Evolutionary conservation across 345 rosid species (phyloP).

Genomic region (Gossypioides kirkii): DNA sequence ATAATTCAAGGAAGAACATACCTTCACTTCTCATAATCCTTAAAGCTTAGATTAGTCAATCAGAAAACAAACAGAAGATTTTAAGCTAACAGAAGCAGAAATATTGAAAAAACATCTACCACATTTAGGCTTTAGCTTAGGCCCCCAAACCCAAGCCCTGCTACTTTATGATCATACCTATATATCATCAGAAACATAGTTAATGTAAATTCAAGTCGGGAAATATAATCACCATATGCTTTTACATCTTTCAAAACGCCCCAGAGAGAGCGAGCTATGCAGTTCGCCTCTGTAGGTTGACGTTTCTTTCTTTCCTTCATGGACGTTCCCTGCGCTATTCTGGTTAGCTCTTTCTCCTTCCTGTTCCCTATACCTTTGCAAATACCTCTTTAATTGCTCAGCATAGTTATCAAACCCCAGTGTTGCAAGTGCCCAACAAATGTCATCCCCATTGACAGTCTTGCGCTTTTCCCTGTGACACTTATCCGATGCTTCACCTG

Average conservation of each 20-base stretch:
- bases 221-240: slow-evolving; percentile 6
- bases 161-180: neutral
- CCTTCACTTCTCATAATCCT: slow-evolving; percentile 3
- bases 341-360: slow-evolving; percentile 56
- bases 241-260: slow-evolving; percentile 8
- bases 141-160: neutral
- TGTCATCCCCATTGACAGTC: slow-evolving; percentile 62
- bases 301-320: slow-evolving; percentile 2
- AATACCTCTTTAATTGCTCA: slow-evolving; percentile 46
- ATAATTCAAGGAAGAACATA: neutral
- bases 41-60: neutral
- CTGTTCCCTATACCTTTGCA: slow-evolving; percentile 40
- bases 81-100: slow-evolving; percentile 3
- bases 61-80: neutral
- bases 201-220: slow-evolving; percentile 2
- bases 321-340: slow-evolving; percentile 19
- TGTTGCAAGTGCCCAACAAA: slow-evolving; percentile 68
- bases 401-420: slow-evolving; percentile 71
- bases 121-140: neutral
- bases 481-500: slow-evolving; percentile 62
- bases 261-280: slow-evolving; percentile 7
- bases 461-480: slow-evolving; percentile 75
- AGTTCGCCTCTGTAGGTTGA: slow-evolving; percentile 4
- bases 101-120: neutral
- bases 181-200: neutral